Base-by-base conservation (phyloP, 768 basidiomycete genomes). In the Termitomyces sp. region DNA sequence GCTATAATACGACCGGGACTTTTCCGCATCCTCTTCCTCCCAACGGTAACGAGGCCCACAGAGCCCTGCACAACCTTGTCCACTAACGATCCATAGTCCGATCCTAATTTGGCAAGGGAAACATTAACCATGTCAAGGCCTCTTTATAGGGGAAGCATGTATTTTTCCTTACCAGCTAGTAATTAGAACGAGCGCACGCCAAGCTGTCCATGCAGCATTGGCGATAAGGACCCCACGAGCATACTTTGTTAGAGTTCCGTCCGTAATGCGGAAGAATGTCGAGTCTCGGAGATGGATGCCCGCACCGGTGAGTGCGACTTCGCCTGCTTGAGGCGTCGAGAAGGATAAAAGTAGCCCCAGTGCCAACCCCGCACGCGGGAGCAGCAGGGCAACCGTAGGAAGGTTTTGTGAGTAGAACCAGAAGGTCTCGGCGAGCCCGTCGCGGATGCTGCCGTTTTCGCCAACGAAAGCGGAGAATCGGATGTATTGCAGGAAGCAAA, bases 321-420 rank as follows among this genome's bases (percentile, higher is more conserved):
- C 75, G 61, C 75, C 79, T 22, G 81, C 77, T 55, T 82, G 76
- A 3, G 86, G 75, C 18, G 76, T 70, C 56, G 82, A 83, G 72
- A 87, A 90, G 0, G 82, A 73, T 49, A 94, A 74, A n/a, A 95
- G 79, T 33, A 94, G 73, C 0, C 90, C 87, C 5, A 95, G 74
- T 45, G 80, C 81, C 44, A 96, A 76, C 9, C 86, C 92, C 35
- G 92, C 92, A 61, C 94, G 84, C 28, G 94, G 94, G 20, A 96
- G 76, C 45, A 95, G 82, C n/a, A 93, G 81, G 9, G 85, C 82
- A 45, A 95, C 85, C 0, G 90, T 92, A 5, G 94, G 89, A 39
- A 89, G 71, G 69, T 94, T 93, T 76, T 96, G 94, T 1, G 93
- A 86, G 65, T 91, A 90, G 68, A 85, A 86, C 78, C 86, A 91